A percentile compares a stretch with the other conserved stretches of the same genome.
Conservation (phyloP, 495 filamentous ascomycete genomes). For the Glonium stellatum region DNA sequence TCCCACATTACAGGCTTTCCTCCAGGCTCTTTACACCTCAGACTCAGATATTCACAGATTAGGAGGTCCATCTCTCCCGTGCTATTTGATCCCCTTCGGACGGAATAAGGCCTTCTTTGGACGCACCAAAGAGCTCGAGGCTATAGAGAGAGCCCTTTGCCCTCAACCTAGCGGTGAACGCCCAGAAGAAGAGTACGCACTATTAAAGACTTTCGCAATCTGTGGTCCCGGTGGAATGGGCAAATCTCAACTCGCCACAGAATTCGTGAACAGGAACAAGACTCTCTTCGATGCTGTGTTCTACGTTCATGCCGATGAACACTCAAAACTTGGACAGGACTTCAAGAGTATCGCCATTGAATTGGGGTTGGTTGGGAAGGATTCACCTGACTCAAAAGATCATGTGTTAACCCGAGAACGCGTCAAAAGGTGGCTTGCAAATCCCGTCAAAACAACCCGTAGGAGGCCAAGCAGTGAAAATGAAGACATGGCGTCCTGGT, state of each 20-base stretch:
- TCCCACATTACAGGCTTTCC: slow-evolving; percentile 1
- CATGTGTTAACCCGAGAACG: slow-evolving; percentile 19
- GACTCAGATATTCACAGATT: not conserved
- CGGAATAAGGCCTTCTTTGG: slow-evolving; percentile 7
- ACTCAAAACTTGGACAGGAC: slow-evolving; percentile 12
- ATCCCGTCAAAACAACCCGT: slow-evolving; percentile 9
- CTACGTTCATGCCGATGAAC: slow-evolving; percentile 25
- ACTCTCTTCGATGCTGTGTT: slow-evolving; percentile 22
- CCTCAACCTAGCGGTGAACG: not conserved
- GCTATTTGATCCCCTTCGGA: slow-evolving; percentile 5
- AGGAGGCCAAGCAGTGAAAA: not conserved
- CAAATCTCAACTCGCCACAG: slow-evolving; percentile 23
- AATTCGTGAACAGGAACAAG: slow-evolving; percentile 16
- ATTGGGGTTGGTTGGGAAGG: slow-evolving; percentile 19
- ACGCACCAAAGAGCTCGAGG: not conserved
- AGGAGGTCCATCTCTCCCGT: not conserved
- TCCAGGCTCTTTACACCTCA: slow-evolving; percentile 8
- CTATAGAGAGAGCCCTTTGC: not conserved
- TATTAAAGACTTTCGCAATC: slow-evolving; percentile 17
- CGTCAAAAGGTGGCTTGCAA: slow-evolving; percentile 18
- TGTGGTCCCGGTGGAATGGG: slow-evolving; percentile 25
- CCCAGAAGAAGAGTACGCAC: not conserved
- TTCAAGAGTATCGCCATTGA: slow-evolving; percentile 16
- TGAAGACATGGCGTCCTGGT: slow-evolving; percentile 4
- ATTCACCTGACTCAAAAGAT: slow-evolving; percentile 17